Evolutionary conservation across 306 rosid species (phyloP), one percentile per base, ranked within the genome.

Genomic region (Hippophae tibetana): DNA sequence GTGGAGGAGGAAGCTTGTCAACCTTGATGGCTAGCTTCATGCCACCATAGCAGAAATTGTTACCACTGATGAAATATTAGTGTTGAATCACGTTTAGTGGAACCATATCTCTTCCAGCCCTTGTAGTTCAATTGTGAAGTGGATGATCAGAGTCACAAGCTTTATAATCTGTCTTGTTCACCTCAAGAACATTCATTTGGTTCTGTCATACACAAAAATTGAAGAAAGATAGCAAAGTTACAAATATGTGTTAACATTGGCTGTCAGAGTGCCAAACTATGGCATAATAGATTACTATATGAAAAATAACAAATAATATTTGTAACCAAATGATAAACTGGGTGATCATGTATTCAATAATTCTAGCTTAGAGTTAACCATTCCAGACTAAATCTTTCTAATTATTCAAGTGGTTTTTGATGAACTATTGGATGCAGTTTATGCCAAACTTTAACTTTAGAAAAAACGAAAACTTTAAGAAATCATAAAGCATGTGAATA

Each of bases 191-290:
- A 49, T 67, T 68, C 76, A 67, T 72, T 63, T 88, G 99, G 83
- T 92, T 85, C 96, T 78, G 42, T 92, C 96, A 47, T 88, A 92
- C 69, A 85, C 96, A 72, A 92, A 92, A 79, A 71, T 96, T 92
- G 62, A 6, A 42, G 58, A 58, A 66, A 55, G 25, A 48, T 44
- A 48, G 9, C 12, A 63, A 27, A 54, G 54, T 68, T 49, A 67
- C 62, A 12, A 60, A 25, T 18, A 18, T 18, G 18, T 18, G 18
- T 18, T 18, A 18, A 18, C 18, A 18, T 18, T 18, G 18, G 18
- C 18, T 18, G 18, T 18, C 18, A 18, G 18, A 18, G 18, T 18
- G 18, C 18, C 18, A 18, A 18, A 18, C 18, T 18, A 18, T 18
- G 18, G 18, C 18, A 18, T 18, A 18, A 18, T 18, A 18, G 18